Evolutionary conservation across 2,329 filamentous ascomycete species (phyloP), one percentile per base, ranked within the genome.

Genomic region (Didymosphaeria variabile): DNA sequence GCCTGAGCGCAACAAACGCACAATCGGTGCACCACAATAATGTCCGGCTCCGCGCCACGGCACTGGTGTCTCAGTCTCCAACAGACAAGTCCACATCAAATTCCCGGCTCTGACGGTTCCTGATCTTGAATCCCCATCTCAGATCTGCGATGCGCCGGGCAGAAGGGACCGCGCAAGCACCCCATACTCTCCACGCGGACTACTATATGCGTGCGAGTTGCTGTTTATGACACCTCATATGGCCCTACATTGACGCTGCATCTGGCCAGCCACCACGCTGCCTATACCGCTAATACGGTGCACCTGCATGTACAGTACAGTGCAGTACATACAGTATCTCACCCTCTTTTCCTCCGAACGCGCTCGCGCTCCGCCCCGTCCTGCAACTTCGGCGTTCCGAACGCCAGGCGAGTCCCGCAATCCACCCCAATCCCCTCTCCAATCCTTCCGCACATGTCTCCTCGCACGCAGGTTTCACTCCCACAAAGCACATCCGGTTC

Each of bases 301-400:
- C 26, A 15, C 46, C 46, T 50, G 46, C 46, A 50, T 34, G 9
- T 6, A 29, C 26, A 29, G 26, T 29, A 29, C 26, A 29, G 26
- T 29, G 26, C 26, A 5, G 13, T 15, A 49, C 45, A 15, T 32
- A 38, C 49, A 51, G 15, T 17, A 19, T 26, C 51, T 36, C 50
- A 21, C 31, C 21, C 34, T 42, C 51, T 13, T 36, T 49, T 49
- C 12, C 29, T 49, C 45, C 45, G 45, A 49, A 12, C 31, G n/a
- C 32, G 32, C 32, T 40, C n/a, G 19, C 36, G 36, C 32, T 54
- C 29, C 42, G 40, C 53, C 31, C 17, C 53, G 42, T 55, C 53
- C 53, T 55, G 53, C 53, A 55, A 55, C 53, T 46, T 55, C 53
- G 42, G 42, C 53, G 42, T 45, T 55, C 53, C 53, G 53, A 46